Conservation (phyloP, 2,329 filamentous ascomycete genomes). For the Venturia oleaginea region DNA sequence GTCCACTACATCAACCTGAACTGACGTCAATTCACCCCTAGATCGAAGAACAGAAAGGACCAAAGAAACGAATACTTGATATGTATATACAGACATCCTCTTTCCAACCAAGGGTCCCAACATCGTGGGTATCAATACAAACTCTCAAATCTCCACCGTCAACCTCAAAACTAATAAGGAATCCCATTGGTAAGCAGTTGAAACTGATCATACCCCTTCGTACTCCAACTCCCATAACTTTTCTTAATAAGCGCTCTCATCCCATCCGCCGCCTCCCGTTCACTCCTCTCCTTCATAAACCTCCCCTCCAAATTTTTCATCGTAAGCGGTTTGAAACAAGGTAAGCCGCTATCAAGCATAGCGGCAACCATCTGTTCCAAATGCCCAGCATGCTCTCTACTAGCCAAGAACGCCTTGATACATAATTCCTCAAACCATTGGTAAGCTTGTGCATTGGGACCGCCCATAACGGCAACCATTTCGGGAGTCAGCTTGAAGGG, state of each 20-base stretch:
- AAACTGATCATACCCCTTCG: slow-evolving; percentile 95
- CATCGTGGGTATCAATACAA: neutral
- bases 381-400: slow-evolving; percentile 78
- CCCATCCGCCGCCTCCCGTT: slow-evolving; percentile 89
- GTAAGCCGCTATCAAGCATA: slow-evolving; percentile 93
- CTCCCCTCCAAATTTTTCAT: slow-evolving; percentile 86
- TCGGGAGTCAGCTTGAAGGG: slow-evolving; percentile 97
- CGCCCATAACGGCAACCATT: slow-evolving; percentile 99
- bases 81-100: neutral
- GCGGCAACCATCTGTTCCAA: slow-evolving; percentile 80
- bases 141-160: neutral
- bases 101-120: neutral
- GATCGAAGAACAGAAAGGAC: no score
- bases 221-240: slow-evolving; percentile 85
- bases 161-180: slow-evolving; percentile 53
- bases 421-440: slow-evolving; percentile 94
- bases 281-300: slow-evolving; percentile 85
- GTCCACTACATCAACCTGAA: no score
- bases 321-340: slow-evolving; percentile 95
- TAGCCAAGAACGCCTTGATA: slow-evolving; percentile 88
- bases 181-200: slow-evolving; percentile 96
- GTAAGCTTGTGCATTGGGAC: slow-evolving; percentile 78
- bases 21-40: no score
- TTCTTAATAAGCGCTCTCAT: slow-evolving; percentile 84
- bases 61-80: no score